phyloP scores from a whole-genome alignment of 805 yeast genomes.

The Yarrowia keelungensis region DNA sequence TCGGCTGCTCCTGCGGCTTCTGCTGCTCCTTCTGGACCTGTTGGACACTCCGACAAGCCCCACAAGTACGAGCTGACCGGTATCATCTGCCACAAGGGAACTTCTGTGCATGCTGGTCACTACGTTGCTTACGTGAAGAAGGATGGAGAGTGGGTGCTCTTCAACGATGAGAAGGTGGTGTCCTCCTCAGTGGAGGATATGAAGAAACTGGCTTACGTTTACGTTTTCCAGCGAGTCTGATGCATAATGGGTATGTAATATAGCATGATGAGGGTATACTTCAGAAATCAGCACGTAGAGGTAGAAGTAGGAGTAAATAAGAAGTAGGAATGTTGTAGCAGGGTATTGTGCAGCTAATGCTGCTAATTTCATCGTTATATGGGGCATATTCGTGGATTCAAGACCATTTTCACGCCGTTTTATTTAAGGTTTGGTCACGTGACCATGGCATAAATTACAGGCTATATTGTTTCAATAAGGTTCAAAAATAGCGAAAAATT shows the following conservation, averaged over 20 bases:
- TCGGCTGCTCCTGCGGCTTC: slow-evolving; percentile 41
- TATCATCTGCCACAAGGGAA: slow-evolving; percentile 87
- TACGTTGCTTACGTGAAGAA: slow-evolving; percentile 78
- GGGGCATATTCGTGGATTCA: too few relatives aligned
- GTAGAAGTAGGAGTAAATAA: too few relatives aligned
- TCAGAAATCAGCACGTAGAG: too few relatives aligned
- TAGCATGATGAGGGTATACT: slow-evolving; percentile 28
- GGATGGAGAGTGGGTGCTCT: slow-evolving; percentile 69
- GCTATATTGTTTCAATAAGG: not conserved
- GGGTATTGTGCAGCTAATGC: too few relatives aligned
- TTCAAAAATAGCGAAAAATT: not conserved
- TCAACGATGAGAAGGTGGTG: slow-evolving; percentile 89
- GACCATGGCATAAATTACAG: not conserved
- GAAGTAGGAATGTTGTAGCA: too few relatives aligned
- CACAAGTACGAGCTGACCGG: slow-evolving; percentile 60
- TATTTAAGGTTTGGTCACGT: not conserved
- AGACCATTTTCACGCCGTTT: too few relatives aligned
- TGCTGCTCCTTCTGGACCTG: slow-evolving; percentile 46
- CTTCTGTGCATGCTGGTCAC: slow-evolving; percentile 89
- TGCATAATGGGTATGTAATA: slow-evolving; percentile 6
- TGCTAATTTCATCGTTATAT: too few relatives aligned
- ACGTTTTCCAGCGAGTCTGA: slow-evolving; percentile 50
- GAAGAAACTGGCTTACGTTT: slow-evolving; percentile 59
- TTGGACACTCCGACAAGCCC: slow-evolving; percentile 41
- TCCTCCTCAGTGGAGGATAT: slow-evolving; percentile 56